phyloP scores from a whole-genome alignment of 257 asterid genomes.

The Scutellaria baicalensis region DNA sequence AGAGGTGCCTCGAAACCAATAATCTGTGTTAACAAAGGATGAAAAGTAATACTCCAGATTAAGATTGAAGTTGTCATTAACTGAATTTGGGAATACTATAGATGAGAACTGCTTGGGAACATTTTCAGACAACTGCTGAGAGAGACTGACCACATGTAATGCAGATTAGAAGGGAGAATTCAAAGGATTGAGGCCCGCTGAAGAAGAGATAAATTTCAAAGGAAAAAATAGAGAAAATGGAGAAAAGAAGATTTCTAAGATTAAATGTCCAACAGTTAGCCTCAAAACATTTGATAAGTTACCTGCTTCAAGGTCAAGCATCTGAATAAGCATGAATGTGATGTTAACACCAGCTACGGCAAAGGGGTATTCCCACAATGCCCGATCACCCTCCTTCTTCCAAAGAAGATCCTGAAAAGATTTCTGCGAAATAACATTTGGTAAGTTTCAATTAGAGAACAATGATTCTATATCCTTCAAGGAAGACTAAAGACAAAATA shows the following conservation, averaged over 20 bases:
- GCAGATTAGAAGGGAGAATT: neutral
- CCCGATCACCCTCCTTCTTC: conserved; percentile 94
- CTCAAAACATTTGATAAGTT: conserved; percentile 10
- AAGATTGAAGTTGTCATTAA: neutral
- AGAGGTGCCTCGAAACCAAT: no score
- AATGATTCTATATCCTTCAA: neutral
- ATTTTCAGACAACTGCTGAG: neutral
- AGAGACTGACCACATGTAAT: neutral
- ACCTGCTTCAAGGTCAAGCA: conserved; percentile 99
- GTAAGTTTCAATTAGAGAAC: conserved; percentile 10
- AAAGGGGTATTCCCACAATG: conserved; percentile 97
- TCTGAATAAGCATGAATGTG: conserved; percentile 98
- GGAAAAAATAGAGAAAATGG: neutral
- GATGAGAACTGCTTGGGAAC: neutral
- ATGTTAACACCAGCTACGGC: conserved; percentile 99
- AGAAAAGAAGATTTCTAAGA: neutral
- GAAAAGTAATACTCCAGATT: neutral
- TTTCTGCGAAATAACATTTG: conserved; percentile 41
- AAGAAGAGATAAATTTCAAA: neutral
- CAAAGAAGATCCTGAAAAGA: conserved; percentile 96
- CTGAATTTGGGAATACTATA: neutral
- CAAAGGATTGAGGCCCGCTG: conserved; percentile 7
- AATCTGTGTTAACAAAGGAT: no score
- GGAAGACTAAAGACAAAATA: neutral
- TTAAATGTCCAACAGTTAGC: neutral